Conservation (phyloP, 2,329 filamentous ascomycete genomes). For the Pestalotiopsis sp. region DNA sequence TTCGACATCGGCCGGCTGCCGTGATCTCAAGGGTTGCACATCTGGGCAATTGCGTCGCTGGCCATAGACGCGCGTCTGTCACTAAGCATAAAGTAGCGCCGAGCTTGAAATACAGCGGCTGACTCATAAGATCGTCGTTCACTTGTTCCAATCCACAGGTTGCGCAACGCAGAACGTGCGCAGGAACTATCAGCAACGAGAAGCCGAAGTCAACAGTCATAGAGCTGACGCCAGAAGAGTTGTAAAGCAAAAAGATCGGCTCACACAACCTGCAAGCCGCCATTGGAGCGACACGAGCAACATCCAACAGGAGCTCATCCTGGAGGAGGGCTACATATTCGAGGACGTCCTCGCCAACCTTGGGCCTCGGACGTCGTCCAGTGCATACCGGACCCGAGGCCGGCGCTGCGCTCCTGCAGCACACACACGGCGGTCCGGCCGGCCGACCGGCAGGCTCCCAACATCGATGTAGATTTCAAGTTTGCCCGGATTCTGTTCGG, state of each 20-base stretch:
- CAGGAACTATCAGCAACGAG: neutral
- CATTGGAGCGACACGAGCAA: constrained; percentile 30
- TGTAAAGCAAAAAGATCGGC: constrained; percentile 21
- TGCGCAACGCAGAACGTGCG: neutral
- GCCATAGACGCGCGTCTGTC: neutral
- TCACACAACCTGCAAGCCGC: constrained; percentile 32
- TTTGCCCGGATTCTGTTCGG: constrained; percentile 51
- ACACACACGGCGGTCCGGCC: constrained; percentile 43
- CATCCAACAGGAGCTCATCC: constrained; percentile 23
- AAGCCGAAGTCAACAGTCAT: neutral
- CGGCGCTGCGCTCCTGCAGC: constrained; percentile 38
- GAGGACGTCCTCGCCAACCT: constrained; percentile 26
- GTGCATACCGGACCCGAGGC: constrained; percentile 39
- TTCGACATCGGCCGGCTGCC: neutral
- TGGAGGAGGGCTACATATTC: constrained; percentile 22
- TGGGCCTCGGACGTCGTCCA: constrained; percentile 37
- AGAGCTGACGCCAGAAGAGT: constrained; percentile 23
- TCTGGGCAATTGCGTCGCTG: neutral
- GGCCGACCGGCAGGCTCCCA: constrained; percentile 39
- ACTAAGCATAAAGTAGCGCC: neutral
- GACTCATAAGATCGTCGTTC: neutral
- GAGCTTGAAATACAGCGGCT: neutral
- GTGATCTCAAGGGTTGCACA: neutral
- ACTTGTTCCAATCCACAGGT: neutral
- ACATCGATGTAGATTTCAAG: constrained; percentile 45